A percentile compares a stretch with the other conserved stretches of the same genome.
Evolutionary conservation across 2,329 filamentous ascomycete species (phyloP).

Genomic region (Aspergillus fumigatiaffinis): DNA sequence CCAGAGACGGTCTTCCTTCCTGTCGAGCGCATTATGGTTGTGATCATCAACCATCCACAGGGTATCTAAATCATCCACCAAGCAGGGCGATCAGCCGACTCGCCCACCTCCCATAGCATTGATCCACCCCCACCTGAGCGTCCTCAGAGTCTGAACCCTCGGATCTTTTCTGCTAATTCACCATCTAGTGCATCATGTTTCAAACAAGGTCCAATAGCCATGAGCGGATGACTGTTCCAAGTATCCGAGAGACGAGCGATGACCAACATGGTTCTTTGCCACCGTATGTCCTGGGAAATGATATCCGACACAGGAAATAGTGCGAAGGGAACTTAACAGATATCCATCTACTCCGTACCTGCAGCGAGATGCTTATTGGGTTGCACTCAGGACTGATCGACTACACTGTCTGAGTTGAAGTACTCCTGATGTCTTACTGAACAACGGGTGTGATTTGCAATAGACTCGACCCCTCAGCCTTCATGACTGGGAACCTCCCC

Average conservation of each 20-base stretch:
- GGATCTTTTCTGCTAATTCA: not conserved
- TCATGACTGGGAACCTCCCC: not conserved
- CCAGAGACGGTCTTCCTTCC: not conserved
- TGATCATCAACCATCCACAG: not conserved
- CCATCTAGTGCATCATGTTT: not conserved
- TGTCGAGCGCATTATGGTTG: not conserved
- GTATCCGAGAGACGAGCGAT: not conserved
- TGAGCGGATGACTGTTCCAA: not conserved
- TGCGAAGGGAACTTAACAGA: not conserved
- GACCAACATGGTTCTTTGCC: not conserved
- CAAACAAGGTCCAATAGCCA: not conserved
- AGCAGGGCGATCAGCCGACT: constrained; percentile 8
- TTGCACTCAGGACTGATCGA: too few relatives aligned
- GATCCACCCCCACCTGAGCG: not conserved
- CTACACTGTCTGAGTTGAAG: too few relatives aligned
- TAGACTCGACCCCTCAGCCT: not conserved
- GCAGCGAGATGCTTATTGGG: not conserved
- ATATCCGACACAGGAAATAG: not conserved
- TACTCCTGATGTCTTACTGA: not conserved
- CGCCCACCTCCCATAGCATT: constrained; percentile 4
- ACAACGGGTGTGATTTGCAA: not conserved
- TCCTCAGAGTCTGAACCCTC: not conserved
- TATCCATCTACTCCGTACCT: not conserved
- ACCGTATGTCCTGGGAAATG: not conserved
- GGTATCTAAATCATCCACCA: not conserved